phyloP scores from a whole-genome alignment of 169 alveolate genomes.

The Miamiensis avidus region DNA sequence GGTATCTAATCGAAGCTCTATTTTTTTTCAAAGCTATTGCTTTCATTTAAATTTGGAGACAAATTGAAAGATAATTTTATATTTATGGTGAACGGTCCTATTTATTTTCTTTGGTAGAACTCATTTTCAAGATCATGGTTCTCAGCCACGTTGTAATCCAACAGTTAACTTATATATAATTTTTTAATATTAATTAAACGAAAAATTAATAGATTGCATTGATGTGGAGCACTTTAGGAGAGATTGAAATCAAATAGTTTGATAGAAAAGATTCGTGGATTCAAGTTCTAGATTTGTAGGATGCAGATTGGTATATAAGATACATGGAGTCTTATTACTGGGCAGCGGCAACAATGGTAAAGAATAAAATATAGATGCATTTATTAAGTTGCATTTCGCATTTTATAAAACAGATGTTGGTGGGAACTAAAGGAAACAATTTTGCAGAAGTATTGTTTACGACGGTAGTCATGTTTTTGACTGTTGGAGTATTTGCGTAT shows the following conservation, averaged over 20 bases:
- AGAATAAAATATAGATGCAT: neutral
- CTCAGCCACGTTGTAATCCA: neutral
- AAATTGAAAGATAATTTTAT: neutral
- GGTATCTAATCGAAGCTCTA: neutral
- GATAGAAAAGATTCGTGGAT: neutral
- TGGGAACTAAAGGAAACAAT: neutral
- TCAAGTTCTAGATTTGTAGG: neutral
- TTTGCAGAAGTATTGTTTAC: neutral
- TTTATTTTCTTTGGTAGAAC: neutral
- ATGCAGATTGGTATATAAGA: neutral
- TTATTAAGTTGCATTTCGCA: too few relatives aligned
- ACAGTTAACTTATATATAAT: too few relatives aligned
- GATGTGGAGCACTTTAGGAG: neutral
- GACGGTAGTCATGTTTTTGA: neutral
- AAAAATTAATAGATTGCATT: neutral
- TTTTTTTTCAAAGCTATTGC: neutral
- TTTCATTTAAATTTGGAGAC: too few relatives aligned
- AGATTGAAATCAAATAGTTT: neutral
- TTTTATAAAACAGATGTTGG: neutral
- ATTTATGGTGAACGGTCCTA: neutral
- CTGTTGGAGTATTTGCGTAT: neutral
- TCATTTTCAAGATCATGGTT: neutral
- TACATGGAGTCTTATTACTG: neutral
- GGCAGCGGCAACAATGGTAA: neutral
- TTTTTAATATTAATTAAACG: too few relatives aligned